Base-by-base conservation (phyloP, 768 basidiomycete species). In the Suillus fuscotomentosus region DNA sequence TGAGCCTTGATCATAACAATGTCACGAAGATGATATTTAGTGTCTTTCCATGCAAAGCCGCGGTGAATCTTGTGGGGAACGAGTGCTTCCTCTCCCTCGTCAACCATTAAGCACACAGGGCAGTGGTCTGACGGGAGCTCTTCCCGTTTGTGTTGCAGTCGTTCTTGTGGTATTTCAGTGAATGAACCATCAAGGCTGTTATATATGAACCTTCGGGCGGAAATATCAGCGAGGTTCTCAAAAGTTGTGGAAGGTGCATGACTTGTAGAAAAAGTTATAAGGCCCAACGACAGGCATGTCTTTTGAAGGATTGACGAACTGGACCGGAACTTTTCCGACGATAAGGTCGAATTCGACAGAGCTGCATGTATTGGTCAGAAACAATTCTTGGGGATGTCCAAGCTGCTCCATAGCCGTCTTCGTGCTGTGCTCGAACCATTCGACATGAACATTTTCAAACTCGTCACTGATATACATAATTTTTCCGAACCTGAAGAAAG, bases 381-480 rank as follows among this genome's bases (percentile, higher is more conserved):
- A 92, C 0, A 94, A 71, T 67, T 94, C 91, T 62, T 86, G 86
- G 0, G 84, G 77, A 63, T 89, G 76, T 0, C 82, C 83, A 15
- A 92, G 73, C 65, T 91, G 87, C 36, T 81, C 77, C 34, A 92
- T 71, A n/a, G 85, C 71, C 0, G 86, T 89, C 62, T 84, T 82
- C 0, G 84, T 83, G 0, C 86, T 84, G 69, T 94, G 92, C 61
- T 89, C 83, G 36, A 90, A 84, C 91, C 91, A 94, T 41, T 86
- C 90, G 11, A 90, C 75, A 72, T 94, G 92, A 1, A 84, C 83
- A 2, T 64, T 74, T 61, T 80, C 74, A 5, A 76, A 64, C 17
- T 79, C 74, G 41, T 78, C 75, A 17, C 81, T 73, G 63, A 92
- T 82, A 60, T 80, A 83, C 0, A 87, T 71, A 31, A 94, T 86